Conservation (phyloP, 441 rosid genomes). For the Mallotus repandus region DNA sequence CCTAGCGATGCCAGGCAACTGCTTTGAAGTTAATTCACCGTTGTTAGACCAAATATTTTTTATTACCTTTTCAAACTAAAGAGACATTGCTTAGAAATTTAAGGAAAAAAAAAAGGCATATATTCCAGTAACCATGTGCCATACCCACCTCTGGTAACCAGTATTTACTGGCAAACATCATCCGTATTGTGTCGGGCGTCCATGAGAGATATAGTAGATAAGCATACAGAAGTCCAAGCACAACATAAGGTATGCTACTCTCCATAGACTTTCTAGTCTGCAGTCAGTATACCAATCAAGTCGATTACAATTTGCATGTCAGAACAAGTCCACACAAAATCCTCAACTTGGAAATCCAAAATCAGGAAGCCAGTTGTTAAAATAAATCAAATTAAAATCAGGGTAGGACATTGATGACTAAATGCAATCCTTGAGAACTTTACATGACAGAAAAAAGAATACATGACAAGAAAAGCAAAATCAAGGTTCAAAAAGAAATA, state of each 20-base stretch:
- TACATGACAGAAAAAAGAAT: neutral
- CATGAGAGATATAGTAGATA: conserved; percentile 77
- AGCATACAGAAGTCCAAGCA: conserved; percentile 64
- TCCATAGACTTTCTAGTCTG: conserved; percentile 79
- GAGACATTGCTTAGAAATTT: neutral
- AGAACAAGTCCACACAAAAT: no score
- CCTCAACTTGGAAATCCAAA: neutral
- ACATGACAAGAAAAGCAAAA: neutral
- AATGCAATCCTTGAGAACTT: neutral
- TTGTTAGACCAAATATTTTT: neutral
- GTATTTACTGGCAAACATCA: conserved; percentile 77
- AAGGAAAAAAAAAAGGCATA: neutral
- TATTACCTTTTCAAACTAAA: neutral
- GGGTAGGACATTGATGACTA: no score
- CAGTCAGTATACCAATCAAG: conserved; percentile 16
- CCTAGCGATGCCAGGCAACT: conserved; percentile 78
- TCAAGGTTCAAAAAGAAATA: neutral
- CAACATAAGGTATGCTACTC: conserved; percentile 58
- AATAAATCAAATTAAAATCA: no score
- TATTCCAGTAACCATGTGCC: neutral
- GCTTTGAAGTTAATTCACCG: conserved; percentile 8
- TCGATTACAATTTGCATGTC: neutral
- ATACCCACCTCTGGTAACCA: conserved; percentile 71
- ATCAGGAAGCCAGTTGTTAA: neutral
- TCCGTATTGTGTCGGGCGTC: conserved; percentile 68